Percentiles rank a stretch among this genome's conserved stretches.
Conservation (phyloP, 805 yeast genomes). For the Yamadazyma paraphyllophila region DNA sequence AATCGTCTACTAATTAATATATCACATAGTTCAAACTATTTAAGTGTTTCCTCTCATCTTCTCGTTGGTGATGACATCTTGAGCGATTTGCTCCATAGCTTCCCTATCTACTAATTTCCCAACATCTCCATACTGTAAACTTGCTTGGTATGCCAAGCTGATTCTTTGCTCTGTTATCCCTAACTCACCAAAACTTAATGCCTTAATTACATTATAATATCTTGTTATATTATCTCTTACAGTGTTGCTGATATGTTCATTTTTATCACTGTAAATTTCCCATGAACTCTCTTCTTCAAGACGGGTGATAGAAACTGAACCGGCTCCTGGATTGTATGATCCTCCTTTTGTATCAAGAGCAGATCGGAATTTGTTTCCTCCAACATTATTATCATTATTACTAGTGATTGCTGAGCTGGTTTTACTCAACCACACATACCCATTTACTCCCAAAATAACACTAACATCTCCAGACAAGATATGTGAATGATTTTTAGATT, state of each 20-base stretch:
- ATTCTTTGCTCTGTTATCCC: slow-evolving; percentile 84
- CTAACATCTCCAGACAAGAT: slow-evolving; percentile 93
- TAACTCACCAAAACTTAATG: slow-evolving; percentile 78
- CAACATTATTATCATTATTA: slow-evolving; percentile 17
- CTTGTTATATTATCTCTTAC: slow-evolving; percentile 75
- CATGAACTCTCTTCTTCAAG: slow-evolving; percentile 90
- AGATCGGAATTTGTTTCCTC: slow-evolving; percentile 38
- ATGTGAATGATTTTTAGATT: slow-evolving; percentile 85
- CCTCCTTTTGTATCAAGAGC: slow-evolving; percentile 34
- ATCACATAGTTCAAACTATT: background rate
- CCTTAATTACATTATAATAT: slow-evolving; percentile 79
- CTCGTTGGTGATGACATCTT: slow-evolving; percentile 67
- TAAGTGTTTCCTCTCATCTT: slow-evolving; percentile 63
- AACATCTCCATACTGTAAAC: slow-evolving; percentile 67
- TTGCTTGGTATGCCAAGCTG: slow-evolving; percentile 82
- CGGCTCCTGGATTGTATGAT: slow-evolving; percentile 54
- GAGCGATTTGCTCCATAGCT: slow-evolving; percentile 69
- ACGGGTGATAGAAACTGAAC: slow-evolving; percentile 71
- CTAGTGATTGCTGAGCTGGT: slow-evolving; percentile 32
- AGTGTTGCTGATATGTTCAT: slow-evolving; percentile 64
- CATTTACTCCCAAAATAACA: slow-evolving; percentile 89
- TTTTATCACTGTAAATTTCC: slow-evolving; percentile 91
- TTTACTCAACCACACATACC: slow-evolving; percentile 88
- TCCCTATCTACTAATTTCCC: slow-evolving; percentile 74
- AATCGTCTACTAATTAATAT: slow-evolving; percentile 4